Evolutionary conservation across 2,329 filamentous ascomycete genomes (phyloP).

Genomic region (Curvularia lunata): DNA sequence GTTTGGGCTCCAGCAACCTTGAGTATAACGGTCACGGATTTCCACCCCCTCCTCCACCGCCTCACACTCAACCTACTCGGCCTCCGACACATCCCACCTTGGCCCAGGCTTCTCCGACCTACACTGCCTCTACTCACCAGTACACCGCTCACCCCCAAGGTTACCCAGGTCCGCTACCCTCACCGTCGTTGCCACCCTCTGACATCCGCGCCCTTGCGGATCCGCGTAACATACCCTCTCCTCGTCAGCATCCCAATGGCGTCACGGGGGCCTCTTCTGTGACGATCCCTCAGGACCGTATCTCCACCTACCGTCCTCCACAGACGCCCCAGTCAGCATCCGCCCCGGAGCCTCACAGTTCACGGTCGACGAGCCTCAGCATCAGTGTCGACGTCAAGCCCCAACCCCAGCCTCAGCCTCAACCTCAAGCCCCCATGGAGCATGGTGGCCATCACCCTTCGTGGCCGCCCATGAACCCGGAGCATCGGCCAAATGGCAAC

Average conservation of each 20-base stretch:
- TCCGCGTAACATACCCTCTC: slow-evolving; percentile 43
- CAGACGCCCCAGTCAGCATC: slow-evolving; percentile 39
- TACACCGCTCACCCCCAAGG: slow-evolving; percentile 31
- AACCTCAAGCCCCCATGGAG: slow-evolving; percentile 44
- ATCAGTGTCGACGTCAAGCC: slow-evolving; percentile 37
- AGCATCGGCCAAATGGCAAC: slow-evolving; percentile 44
- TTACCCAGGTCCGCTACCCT: slow-evolving; percentile 35
- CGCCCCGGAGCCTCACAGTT: slow-evolving; percentile 30
- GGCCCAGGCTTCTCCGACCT: slow-evolving; percentile 39
- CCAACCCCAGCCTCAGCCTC: slow-evolving; percentile 37
- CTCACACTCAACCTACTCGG: slow-evolving; percentile 38
- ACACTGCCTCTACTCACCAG: slow-evolving; percentile 30
- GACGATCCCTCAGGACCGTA: slow-evolving; percentile 45
- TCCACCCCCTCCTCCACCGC: slow-evolving; percentile 42
- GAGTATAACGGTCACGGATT: slow-evolving; percentile 44
- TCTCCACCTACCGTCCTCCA: slow-evolving; percentile 41
- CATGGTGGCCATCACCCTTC: slow-evolving; percentile 42
- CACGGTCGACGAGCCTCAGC: slow-evolving; percentile 35
- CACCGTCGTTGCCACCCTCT: slow-evolving; percentile 42
- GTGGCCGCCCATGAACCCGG: slow-evolving; percentile 43
- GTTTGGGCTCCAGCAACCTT: slow-evolving; percentile 48
- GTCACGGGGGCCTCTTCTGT: slow-evolving; percentile 37
- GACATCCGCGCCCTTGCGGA: slow-evolving; percentile 44
- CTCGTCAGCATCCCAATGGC: slow-evolving; percentile 46
- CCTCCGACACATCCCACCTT: slow-evolving; percentile 41